These are phyloP conservation scores for Marasmius oreades DNA, from an alignment of 1,284 basidiomycete species.

Conservation along the genomic window DNA sequence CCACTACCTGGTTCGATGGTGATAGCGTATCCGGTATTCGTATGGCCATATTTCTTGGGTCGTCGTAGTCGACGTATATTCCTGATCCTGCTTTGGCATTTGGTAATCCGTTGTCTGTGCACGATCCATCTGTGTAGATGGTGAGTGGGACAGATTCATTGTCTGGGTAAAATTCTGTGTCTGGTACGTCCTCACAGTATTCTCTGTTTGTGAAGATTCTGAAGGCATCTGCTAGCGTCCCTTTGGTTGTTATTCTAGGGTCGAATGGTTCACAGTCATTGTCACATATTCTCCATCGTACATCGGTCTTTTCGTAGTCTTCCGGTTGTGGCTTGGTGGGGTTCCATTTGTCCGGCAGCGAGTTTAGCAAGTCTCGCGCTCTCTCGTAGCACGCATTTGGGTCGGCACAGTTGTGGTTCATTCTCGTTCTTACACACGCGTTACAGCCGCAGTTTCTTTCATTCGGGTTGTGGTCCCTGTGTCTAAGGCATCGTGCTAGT, in stretches of 20 bases:
- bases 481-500: constrained; percentile 4
- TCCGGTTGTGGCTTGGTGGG: constrained; percentile 3
- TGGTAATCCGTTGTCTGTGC: constrained; percentile 15
- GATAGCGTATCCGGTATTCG: constrained; percentile 12
- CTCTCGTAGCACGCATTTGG: constrained; percentile 7
- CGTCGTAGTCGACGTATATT: constrained; percentile 14
- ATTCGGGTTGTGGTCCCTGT: background rate
- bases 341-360: constrained; percentile 13
- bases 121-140: constrained; percentile 21
- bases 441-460: constrained; percentile 7
- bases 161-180: background rate
- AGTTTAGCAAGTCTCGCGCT: constrained; percentile 7
- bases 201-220: constrained; percentile 17
- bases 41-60: constrained; percentile 16
- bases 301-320: constrained; percentile 2
- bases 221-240: constrained; percentile 11
- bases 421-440: background rate
- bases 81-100: constrained; percentile 18
- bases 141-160: constrained; percentile 2
- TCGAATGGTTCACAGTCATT: constrained; percentile 11
- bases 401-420: constrained; percentile 2
- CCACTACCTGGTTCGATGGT: constrained; percentile 22
- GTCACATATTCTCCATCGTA: background rate
- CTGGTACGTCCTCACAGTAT: background rate
- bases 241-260: constrained; percentile 3